phyloP scores from a whole-genome alignment of 202 grass and related monocot species.

The Brachypodium distachyon region DNA sequence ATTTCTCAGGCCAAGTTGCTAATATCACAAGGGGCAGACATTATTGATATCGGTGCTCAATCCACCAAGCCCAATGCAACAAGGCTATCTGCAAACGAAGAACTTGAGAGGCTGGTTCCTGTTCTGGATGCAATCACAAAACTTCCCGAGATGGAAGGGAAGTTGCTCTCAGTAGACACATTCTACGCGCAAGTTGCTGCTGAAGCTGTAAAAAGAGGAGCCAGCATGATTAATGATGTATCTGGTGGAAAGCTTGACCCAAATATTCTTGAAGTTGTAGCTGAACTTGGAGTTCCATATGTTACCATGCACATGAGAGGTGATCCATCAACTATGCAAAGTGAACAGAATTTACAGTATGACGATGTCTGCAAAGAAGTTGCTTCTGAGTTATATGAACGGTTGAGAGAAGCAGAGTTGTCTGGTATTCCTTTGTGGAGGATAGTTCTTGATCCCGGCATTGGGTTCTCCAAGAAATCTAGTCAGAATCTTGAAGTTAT shows the following conservation, averaged over 20 bases:
- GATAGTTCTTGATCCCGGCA: constrained; percentile 80
- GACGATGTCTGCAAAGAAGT: constrained; percentile 63
- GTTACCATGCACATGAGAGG: constrained; percentile 92
- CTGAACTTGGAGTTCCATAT: constrained; percentile 78
- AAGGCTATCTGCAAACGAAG: constrained; percentile 59
- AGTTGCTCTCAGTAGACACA: constrained; percentile 72
- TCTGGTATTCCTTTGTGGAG: constrained; percentile 83
- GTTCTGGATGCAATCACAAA: constrained; percentile 53
- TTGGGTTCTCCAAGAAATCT: constrained; percentile 80
- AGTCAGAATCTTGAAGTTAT: constrained; percentile 65
- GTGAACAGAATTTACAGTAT: constrained; percentile 67
- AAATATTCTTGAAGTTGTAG: constrained; percentile 51
- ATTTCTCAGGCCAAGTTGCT: constrained; percentile 56
- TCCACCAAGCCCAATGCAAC: constrained; percentile 78
- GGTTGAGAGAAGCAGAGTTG: constrained; percentile 55
- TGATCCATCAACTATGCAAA: constrained; percentile 85
- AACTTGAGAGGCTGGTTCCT: constrained; percentile 71
- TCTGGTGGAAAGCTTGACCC: constrained; percentile 76
- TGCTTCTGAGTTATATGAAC: constrained; percentile 63
- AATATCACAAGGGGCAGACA: constrained; percentile 79
- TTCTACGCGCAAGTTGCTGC: constrained; percentile 72
- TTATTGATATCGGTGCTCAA: constrained; percentile 94
- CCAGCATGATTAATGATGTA: constrained; percentile 79
- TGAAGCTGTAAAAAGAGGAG: constrained; percentile 75
- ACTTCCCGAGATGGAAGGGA: constrained; percentile 68